Percentiles rank a stretch among this genome's conserved stretches.
Conservation (phyloP, 768 basidiomycete species). For the Mrakia hoshinonis region DNA sequence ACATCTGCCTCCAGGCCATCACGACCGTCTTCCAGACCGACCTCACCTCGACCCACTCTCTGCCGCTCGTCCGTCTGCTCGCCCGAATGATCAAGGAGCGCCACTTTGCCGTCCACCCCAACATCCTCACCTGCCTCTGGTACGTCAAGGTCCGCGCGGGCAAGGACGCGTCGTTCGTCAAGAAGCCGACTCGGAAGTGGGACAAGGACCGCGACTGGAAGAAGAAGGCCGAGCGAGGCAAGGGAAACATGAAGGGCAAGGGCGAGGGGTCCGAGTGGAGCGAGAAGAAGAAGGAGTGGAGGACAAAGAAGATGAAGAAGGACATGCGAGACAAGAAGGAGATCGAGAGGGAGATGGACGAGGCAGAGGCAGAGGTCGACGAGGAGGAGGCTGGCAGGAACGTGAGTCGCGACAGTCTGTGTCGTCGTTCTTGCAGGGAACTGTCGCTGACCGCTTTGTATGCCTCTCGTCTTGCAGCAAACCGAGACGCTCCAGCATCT, state of each 20-base stretch:
- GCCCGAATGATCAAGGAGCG: slow-evolving; percentile 95
- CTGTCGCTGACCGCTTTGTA: not conserved
- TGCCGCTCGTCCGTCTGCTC: slow-evolving; percentile 79
- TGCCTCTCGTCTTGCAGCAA: slow-evolving; percentile 51
- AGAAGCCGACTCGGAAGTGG: slow-evolving; percentile 24
- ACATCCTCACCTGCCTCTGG: slow-evolving; percentile 76
- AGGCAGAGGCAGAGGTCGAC: slow-evolving; percentile 89
- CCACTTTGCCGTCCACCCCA: slow-evolving; percentile 78
- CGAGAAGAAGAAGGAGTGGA: slow-evolving; percentile 51
- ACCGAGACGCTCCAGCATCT: slow-evolving; percentile 96
- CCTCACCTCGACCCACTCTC: slow-evolving; percentile 65
- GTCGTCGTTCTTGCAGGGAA: slow-evolving; percentile 8
- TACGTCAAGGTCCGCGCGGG: slow-evolving; percentile 29
- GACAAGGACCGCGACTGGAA: slow-evolving; percentile 30
- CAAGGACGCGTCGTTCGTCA: slow-evolving; percentile 16
- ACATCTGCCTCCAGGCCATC: slow-evolving; percentile 72
- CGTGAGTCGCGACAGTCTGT: slow-evolving; percentile 51
- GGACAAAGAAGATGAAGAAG: slow-evolving; percentile 88
- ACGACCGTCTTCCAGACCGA: slow-evolving; percentile 76
- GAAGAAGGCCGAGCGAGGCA: slow-evolving; percentile 30
- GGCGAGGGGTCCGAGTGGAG: slow-evolving; percentile 44
- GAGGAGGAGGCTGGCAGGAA: slow-evolving; percentile 74
- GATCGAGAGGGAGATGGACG: slow-evolving; percentile 82
- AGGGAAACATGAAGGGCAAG: slow-evolving; percentile 43
- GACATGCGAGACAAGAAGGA: slow-evolving; percentile 76